phyloP scores from a whole-genome alignment of 257 asterid genomes.

The Prunella vulgaris region DNA sequence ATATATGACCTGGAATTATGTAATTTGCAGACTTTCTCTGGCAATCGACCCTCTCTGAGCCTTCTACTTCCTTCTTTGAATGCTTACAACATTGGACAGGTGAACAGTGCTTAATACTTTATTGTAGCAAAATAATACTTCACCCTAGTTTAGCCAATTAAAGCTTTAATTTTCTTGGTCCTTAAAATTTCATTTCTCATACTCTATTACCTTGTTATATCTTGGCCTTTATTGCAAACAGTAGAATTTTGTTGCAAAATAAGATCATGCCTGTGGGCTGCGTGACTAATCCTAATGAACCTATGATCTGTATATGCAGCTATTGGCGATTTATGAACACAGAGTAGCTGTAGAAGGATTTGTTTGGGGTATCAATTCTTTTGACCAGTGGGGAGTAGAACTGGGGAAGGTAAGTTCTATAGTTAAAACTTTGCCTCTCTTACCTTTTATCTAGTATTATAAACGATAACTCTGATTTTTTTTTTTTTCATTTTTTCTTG shows the following conservation, averaged over 20 bases:
- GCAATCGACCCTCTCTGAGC: conserved; percentile 96
- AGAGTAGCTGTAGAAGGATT: conserved; percentile 96
- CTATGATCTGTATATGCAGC: conserved; percentile 43
- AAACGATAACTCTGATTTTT: conserved; percentile 3
- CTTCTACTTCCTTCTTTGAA: conserved; percentile 80
- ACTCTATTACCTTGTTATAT: neutral
- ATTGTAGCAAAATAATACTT: neutral
- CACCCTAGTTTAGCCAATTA: neutral
- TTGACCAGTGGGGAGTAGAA: conserved; percentile 99
- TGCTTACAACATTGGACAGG: conserved; percentile 98
- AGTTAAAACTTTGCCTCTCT: neutral
- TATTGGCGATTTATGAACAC: conserved; percentile 94
- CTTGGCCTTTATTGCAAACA: conserved; percentile 3
- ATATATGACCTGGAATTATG: conserved; percentile 17
- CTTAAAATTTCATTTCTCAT: neutral
- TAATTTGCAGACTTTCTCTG: conserved; percentile 77
- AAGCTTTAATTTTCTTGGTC: neutral
- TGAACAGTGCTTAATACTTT: conserved; percentile 21
- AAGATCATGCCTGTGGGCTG: neutral
- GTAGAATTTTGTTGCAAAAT: neutral
- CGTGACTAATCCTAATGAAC: conserved; percentile 19
- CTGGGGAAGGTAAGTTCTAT: conserved; percentile 71
- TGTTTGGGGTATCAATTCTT: conserved; percentile 94
- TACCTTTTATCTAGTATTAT: neutral
- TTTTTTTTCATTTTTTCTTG: neutral